Evolutionary conservation across 306 rosid species (phyloP).

Genomic region (Prosopis cineraria): DNA sequence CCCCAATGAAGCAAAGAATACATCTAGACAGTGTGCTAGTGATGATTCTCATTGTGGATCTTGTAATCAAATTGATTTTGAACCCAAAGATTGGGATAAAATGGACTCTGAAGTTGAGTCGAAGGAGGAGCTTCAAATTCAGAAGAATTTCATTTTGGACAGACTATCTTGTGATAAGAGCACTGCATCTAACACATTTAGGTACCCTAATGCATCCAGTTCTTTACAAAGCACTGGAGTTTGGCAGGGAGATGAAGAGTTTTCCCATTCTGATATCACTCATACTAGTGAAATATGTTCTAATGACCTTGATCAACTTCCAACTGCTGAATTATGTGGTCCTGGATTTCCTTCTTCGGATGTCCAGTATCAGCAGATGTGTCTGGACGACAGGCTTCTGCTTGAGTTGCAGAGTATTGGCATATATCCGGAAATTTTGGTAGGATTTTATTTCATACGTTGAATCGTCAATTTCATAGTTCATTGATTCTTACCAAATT

Average conservation of each 20-base stretch:
- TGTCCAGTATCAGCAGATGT: constrained; percentile 76
- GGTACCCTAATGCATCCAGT: constrained; percentile 63
- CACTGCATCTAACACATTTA: constrained; percentile 58
- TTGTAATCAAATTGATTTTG: constrained; percentile 78
- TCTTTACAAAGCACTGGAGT: constrained; percentile 62
- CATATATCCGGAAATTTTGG: constrained; percentile 78
- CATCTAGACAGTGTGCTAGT: constrained; percentile 68
- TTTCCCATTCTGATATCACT: constrained; percentile 64
- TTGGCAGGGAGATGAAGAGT: constrained; percentile 74
- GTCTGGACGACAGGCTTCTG: constrained; percentile 69
- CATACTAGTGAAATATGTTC: constrained; percentile 66
- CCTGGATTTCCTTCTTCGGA: constrained; percentile 58
- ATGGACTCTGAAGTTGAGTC: constrained; percentile 89
- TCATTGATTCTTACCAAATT: constrained; percentile 28
- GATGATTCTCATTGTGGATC: constrained; percentile 95
- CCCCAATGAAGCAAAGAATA: constrained; percentile 61
- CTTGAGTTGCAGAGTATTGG: constrained; percentile 91
- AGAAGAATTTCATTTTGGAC: constrained; percentile 62
- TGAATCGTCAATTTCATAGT: constrained; percentile 31
- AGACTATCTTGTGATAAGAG: constrained; percentile 71
- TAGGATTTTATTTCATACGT: constrained; percentile 40
- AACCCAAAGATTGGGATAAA: constrained; percentile 79
- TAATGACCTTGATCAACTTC: constrained; percentile 66
- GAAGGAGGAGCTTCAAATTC: constrained; percentile 54
- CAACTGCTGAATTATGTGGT: constrained; percentile 46